Percentiles rank a stretch among this genome's conserved stretches.
Conservation (phyloP, 768 basidiomycete species). For the Agrocybe pediades region DNA sequence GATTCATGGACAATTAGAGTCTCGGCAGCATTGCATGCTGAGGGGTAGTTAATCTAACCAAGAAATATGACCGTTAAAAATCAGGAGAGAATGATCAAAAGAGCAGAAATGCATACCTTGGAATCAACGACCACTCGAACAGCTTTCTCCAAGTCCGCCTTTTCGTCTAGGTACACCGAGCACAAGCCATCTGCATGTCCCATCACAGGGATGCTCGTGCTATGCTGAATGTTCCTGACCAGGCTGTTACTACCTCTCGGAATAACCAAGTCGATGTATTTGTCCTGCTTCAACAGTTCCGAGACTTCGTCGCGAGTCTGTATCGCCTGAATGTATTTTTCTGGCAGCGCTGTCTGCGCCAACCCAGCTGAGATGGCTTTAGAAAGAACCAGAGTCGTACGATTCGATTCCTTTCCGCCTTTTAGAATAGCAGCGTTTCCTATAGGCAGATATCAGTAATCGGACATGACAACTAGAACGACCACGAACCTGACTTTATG, state of each 20-base stretch:
- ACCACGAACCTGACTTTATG: slow-evolving; percentile 85
- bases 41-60: slow-evolving; percentile 84
- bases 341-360: slow-evolving; percentile 69
- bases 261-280: slow-evolving; percentile 95
- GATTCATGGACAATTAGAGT: slow-evolving; percentile 84
- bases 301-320: slow-evolving; percentile 92
- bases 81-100: not conserved
- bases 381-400: slow-evolving; percentile 77
- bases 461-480: not conserved
- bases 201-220: slow-evolving; percentile 95
- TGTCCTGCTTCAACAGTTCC: slow-evolving; percentile 81
- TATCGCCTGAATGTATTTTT: slow-evolving; percentile 86
- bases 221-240: slow-evolving; percentile 86
- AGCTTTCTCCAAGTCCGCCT: slow-evolving; percentile 79
- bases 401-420: slow-evolving; percentile 93
- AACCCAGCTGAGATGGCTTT: slow-evolving; percentile 80
- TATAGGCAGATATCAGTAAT: slow-evolving; percentile 27
- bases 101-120: slow-evolving; percentile 58
- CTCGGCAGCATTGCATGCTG: slow-evolving; percentile 94
- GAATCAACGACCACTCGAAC: slow-evolving; percentile 83
- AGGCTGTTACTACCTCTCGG: slow-evolving; percentile 93
- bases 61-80: not conserved
- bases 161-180: slow-evolving; percentile 84
- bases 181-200: slow-evolving; percentile 98
- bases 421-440: slow-evolving; percentile 98